Percentiles rank a stretch among this genome's conserved stretches.
Evolutionary conservation across 2,329 filamentous ascomycete species (phyloP).

Genomic region (Didymella pinodella): DNA sequence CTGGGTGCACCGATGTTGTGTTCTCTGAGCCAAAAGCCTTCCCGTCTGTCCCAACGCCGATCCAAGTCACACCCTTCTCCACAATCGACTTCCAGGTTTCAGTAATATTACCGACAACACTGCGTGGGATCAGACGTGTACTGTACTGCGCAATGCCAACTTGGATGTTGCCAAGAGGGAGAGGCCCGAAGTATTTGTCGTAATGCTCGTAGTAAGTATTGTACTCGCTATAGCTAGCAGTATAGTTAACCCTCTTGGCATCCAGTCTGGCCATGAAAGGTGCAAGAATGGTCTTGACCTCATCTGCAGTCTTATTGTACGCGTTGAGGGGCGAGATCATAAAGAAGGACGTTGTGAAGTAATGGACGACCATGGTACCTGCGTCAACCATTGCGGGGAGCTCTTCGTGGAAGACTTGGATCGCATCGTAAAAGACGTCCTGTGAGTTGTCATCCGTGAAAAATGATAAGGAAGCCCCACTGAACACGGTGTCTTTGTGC

Average conservation of each 20-base stretch:
- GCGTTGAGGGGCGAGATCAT: constrained; percentile 32
- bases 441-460: constrained; percentile 22
- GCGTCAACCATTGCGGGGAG: constrained; percentile 32
- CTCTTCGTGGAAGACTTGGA: constrained; percentile 32
- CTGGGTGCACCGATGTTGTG: constrained; percentile 34
- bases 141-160: constrained; percentile 33
- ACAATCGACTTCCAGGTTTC: constrained; percentile 28
- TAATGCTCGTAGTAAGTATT: constrained; percentile 34
- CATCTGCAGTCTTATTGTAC: constrained; percentile 27
- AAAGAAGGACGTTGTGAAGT: constrained; percentile 30
- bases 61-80: constrained; percentile 31
- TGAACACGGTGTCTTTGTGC: constrained; percentile 28
- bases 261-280: constrained; percentile 28
- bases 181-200: constrained; percentile 33
- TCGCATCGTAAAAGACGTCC: constrained; percentile 28
- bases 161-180: constrained; percentile 32
- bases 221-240: constrained; percentile 23
- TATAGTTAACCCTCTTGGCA: constrained; percentile 25
- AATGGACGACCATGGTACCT: constrained; percentile 26
- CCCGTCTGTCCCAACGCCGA: constrained; percentile 29
- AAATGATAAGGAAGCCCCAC: constrained; percentile 27
- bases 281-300: constrained; percentile 28
- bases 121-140: constrained; percentile 28
- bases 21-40: constrained; percentile 23
- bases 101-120: constrained; percentile 22